A percentile compares a stretch with the other conserved stretches of the same genome.
These are phyloP conservation scores for Chenopodium quinoa DNA, from an alignment of 148 eudicot genomes.

Conservation along the genomic window DNA sequence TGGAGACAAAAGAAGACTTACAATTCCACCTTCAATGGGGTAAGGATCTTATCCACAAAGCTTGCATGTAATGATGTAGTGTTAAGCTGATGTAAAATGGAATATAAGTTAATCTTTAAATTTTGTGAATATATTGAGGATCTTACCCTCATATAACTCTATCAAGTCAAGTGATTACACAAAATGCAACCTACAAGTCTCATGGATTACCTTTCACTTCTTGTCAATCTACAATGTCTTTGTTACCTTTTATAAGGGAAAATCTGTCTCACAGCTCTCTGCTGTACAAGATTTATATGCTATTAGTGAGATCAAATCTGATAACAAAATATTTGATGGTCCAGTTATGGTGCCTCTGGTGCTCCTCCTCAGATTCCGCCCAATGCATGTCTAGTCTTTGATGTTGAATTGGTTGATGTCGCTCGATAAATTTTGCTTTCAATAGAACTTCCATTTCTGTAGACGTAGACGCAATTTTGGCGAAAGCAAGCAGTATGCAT, in stretches of 20 bases:
- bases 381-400: conserved; percentile 72
- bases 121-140: neutral
- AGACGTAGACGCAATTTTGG: neutral
- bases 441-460: neutral
- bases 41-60: conserved; percentile 28
- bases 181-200: too few relatives aligned
- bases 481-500: neutral
- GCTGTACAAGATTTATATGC: neutral
- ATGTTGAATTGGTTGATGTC: conserved; percentile 67
- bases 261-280: neutral
- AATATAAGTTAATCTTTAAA: too few relatives aligned
- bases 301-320: neutral
- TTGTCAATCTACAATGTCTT: neutral
- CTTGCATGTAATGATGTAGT: neutral
- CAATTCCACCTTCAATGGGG: conserved; percentile 97
- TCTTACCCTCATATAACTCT: neutral
- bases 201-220: too few relatives aligned
- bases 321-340: conserved; percentile 3
- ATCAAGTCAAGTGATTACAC: too few relatives aligned
- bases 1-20: conserved; percentile 91
- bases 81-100: too few relatives aligned
- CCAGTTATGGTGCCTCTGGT: conserved; percentile 71
- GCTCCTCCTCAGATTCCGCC: conserved; percentile 52
- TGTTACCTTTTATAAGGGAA: neutral
- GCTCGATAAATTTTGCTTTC: conserved; percentile 3